These are phyloP conservation scores for Polytrichum commune DNA, from an alignment of 225 moss, liverwort and hornwort genomes.

Conservation along the genomic window DNA sequence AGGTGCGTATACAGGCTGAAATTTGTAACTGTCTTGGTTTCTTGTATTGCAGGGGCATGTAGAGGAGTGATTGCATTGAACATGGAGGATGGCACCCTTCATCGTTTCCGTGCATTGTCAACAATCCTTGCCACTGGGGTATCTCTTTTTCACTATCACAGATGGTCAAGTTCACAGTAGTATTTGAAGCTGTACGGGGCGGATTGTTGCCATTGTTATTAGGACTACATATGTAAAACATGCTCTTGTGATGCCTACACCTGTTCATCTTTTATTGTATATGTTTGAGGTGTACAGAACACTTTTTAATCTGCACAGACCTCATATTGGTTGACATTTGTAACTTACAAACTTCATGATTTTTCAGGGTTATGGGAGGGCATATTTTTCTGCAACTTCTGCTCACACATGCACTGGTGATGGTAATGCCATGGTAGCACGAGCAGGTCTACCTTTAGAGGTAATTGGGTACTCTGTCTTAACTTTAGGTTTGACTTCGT, in stretches of 20 bases:
- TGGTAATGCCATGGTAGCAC: constrained; percentile 93
- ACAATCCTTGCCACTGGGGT: constrained; percentile 95
- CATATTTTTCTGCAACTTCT: constrained; percentile 95
- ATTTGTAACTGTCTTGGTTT: too few species aligned
- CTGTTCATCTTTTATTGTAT: too few species aligned
- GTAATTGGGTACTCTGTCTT: constrained; percentile 16
- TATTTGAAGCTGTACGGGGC: too few species aligned
- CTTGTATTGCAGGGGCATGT: constrained; percentile 60
- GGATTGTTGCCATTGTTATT: too few species aligned
- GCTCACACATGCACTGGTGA: constrained; percentile 98
- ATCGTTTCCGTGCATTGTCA: constrained; percentile 78
- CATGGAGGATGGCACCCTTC: constrained; percentile 95
- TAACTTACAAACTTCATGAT: too few species aligned
- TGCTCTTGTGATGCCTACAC: too few species aligned
- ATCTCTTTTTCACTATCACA: neutral
- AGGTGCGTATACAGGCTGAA: too few species aligned
- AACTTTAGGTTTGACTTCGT: neutral
- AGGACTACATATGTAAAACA: too few species aligned
- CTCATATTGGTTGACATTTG: too few species aligned
- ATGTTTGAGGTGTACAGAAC: too few species aligned
- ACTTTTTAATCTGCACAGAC: too few species aligned
- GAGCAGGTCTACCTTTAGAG: constrained; percentile 86
- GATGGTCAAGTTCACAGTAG: neutral
- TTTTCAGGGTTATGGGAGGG: constrained; percentile 82
- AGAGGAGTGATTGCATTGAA: constrained; percentile 91